These are phyloP conservation scores for Trichomonas vaginalis DNA, from an alignment of 208 protist species.

Conservation along the genomic window DNA sequence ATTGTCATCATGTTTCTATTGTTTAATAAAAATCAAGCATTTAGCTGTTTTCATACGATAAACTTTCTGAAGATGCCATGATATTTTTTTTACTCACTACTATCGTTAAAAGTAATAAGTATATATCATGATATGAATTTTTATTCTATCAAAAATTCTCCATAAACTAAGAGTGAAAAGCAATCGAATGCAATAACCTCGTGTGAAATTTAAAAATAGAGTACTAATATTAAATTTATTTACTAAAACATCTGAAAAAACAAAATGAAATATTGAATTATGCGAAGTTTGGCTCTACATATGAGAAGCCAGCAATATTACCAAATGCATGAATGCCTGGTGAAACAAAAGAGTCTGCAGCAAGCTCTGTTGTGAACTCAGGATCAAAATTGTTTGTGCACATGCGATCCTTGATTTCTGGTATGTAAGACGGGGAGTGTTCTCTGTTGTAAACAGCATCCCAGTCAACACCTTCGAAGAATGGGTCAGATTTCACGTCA, in stretches of 20 bases:
- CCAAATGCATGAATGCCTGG: background rate
- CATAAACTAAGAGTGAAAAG: too few species aligned
- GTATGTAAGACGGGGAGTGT: background rate
- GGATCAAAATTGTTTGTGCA: background rate
- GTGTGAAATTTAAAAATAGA: too few species aligned
- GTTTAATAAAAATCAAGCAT: too few species aligned
- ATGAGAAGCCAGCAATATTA: background rate
- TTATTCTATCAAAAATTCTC: too few species aligned
- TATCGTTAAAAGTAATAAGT: too few species aligned
- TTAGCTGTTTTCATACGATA: too few species aligned
- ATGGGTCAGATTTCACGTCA: background rate
- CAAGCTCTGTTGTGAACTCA: background rate
- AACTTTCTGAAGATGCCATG: too few species aligned
- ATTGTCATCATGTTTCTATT: too few species aligned
- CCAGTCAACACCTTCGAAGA: slow-evolving; percentile 18
- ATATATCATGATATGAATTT: too few species aligned
- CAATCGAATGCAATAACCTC: too few species aligned
- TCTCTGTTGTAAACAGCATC: background rate
- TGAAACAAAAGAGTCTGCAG: background rate
- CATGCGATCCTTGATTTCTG: background rate
- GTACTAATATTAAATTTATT: background rate
- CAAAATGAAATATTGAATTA: background rate
- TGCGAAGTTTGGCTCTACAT: background rate
- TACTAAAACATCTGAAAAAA: background rate
- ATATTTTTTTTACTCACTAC: too few species aligned